Evolutionary conservation across 495 filamentous ascomycete species (phyloP).

Genomic region (Pseudoneurospora amorphoporcata): DNA sequence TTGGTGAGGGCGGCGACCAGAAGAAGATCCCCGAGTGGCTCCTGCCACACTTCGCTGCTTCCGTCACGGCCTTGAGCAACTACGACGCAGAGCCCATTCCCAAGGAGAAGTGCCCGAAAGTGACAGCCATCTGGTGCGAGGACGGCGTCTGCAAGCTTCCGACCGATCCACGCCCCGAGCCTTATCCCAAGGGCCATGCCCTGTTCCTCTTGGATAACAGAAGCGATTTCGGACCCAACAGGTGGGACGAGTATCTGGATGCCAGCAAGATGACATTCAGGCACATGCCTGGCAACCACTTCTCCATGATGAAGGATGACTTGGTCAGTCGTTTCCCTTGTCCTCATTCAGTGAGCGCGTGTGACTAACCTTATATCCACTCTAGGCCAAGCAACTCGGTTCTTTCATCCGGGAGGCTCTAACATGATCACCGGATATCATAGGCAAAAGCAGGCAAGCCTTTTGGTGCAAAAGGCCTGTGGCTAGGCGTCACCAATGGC

Average conservation of each 20-base stretch:
- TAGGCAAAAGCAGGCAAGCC: background rate
- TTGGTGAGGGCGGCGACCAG: constrained; percentile 47
- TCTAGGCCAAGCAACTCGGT: constrained; percentile 31
- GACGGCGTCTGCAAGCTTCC: constrained; percentile 69
- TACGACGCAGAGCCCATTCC: constrained; percentile 53
- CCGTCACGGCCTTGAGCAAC: constrained; percentile 61
- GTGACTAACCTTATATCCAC: background rate
- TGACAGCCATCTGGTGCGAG: constrained; percentile 66
- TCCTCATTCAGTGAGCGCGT: background rate
- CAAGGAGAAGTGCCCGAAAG: constrained; percentile 47
- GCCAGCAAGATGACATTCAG: constrained; percentile 48
- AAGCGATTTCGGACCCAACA: constrained; percentile 65
- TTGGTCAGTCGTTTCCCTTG: constrained; percentile 29
- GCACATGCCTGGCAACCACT: constrained; percentile 60
- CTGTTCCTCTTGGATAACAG: constrained; percentile 71
- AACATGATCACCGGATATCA: background rate
- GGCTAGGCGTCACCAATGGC: background rate
- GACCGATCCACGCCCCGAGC: constrained; percentile 58
- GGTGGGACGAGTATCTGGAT: constrained; percentile 69
- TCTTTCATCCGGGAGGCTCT: constrained; percentile 29
- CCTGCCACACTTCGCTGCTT: constrained; percentile 71
- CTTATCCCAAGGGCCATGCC: constrained; percentile 61
- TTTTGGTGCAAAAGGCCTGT: background rate
- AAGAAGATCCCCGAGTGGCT: constrained; percentile 66
- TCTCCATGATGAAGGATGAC: constrained; percentile 59